A percentile compares a stretch with the other conserved stretches of the same genome.
Evolutionary conservation across 164 flowering plant species (phyloP).

Genomic region (Warburgia ugandensis): DNA sequence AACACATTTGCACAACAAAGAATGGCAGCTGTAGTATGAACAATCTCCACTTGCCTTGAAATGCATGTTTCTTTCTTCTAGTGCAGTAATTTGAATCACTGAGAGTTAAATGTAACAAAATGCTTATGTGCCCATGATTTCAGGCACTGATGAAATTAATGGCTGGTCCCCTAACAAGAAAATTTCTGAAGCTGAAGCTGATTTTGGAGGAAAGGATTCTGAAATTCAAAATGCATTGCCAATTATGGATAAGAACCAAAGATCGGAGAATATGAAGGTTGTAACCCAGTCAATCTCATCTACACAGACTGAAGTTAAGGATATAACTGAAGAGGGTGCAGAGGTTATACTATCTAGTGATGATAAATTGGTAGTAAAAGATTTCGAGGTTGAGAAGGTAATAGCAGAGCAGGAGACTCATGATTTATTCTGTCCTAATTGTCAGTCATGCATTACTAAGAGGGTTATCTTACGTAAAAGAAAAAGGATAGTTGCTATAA

Average conservation of each 20-base stretch:
- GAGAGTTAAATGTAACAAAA: too few species aligned
- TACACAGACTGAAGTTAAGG: too few species aligned
- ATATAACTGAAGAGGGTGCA: not conserved
- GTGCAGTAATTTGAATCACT: too few species aligned
- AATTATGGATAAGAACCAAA: slow-evolving; percentile 5
- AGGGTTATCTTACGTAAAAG: slow-evolving; percentile 64
- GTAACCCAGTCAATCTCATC: slow-evolving; percentile 8
- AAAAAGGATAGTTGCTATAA: slow-evolving; percentile 28
- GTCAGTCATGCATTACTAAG: slow-evolving; percentile 68
- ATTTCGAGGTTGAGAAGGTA: slow-evolving; percentile 53
- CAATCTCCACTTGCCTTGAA: too few species aligned
- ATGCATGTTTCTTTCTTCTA: too few species aligned
- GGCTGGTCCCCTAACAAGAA: slow-evolving; percentile 4
- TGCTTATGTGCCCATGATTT: too few species aligned
- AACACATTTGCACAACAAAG: too few species aligned
- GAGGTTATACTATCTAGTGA: slow-evolving; percentile 16
- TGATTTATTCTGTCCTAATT: slow-evolving; percentile 78
- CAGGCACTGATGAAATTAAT: slow-evolving; percentile 15
- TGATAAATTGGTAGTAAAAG: slow-evolving; percentile 27
- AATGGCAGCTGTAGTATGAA: too few species aligned
- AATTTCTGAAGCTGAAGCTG: slow-evolving; percentile 10
- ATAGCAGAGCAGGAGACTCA: slow-evolving; percentile 68
- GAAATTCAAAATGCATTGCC: slow-evolving; percentile 11
- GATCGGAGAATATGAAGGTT: slow-evolving; percentile 11
- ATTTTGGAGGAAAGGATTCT: slow-evolving; percentile 1